These are phyloP conservation scores for Neurospora sublineolata DNA, from an alignment of 495 filamentous ascomycete species.

Conservation along the genomic window DNA sequence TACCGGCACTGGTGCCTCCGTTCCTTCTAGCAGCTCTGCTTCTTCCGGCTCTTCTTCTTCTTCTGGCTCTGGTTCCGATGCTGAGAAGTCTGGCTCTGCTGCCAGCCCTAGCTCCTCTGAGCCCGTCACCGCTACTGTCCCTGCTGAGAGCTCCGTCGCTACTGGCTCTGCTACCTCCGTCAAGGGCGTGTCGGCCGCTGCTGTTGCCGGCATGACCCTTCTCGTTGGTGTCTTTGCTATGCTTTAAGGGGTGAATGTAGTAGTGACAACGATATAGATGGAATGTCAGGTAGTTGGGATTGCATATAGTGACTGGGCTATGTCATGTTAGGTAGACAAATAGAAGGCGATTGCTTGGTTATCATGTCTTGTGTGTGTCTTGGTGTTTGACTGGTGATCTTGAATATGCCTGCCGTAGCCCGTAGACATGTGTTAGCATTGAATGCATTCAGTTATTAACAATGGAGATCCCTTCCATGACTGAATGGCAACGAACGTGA, in stretches of 20 bases:
- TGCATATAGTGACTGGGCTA: background rate
- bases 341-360: background rate
- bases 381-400: background rate
- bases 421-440: background rate
- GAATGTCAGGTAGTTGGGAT: background rate
- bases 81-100: slow-evolving; percentile 6
- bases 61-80: slow-evolving; percentile 2
- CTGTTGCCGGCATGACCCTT: slow-evolving; percentile 10
- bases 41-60: slow-evolving; percentile 1
- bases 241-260: slow-evolving; percentile 4
- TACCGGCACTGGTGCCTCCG: slow-evolving; percentile 9
- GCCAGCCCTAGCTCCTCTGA: slow-evolving; percentile 3
- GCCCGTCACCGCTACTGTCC: slow-evolving; percentile 1
- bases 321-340: background rate
- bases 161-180: slow-evolving; percentile 4
- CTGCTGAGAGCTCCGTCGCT: background rate
- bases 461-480: background rate
- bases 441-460: background rate
- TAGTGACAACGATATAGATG: background rate
- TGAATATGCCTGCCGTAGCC: background rate
- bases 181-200: slow-evolving; percentile 7
- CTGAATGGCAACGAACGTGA: background rate
- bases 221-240: slow-evolving; percentile 16
- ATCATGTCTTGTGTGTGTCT: background rate
- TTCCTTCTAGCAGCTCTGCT: slow-evolving; percentile 5